These are phyloP conservation scores for Fraxinus latifolia DNA, from an alignment of 305 asterid genomes.

Conservation along the genomic window DNA sequence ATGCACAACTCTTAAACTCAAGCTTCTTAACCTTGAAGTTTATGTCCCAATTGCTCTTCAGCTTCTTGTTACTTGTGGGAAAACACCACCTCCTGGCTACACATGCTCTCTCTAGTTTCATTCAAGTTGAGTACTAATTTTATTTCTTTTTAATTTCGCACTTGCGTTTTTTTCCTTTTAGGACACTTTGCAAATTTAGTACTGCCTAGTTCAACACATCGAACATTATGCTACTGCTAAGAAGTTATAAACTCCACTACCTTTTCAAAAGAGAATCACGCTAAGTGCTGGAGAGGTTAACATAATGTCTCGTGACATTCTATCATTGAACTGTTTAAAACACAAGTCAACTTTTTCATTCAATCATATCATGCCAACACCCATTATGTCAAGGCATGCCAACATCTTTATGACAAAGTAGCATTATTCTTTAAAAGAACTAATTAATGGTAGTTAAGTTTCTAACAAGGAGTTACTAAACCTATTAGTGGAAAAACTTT, in stretches of 20 bases:
- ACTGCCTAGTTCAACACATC: neutral
- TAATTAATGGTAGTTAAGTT: neutral
- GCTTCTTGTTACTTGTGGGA: conserved; percentile 71
- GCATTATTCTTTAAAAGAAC: neutral
- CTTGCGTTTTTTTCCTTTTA: neutral
- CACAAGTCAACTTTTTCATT: too few relatives aligned
- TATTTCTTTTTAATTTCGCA: neutral
- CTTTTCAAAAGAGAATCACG: neutral
- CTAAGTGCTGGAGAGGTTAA: too few relatives aligned
- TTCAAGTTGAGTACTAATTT: conserved; percentile 20
- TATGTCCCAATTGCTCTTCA: conserved; percentile 68
- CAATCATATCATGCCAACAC: too few relatives aligned
- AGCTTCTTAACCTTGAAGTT: conserved; percentile 51
- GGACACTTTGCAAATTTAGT: neutral
- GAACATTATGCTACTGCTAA: neutral
- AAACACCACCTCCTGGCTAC: conserved; percentile 79
- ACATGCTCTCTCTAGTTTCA: conserved; percentile 57
- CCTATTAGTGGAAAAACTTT: neutral
- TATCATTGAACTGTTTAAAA: too few relatives aligned
- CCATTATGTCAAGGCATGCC: too few relatives aligned
- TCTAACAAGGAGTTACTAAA: neutral
- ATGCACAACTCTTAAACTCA: conserved; percentile 66
- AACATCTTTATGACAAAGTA: too few relatives aligned
- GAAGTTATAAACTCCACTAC: neutral
- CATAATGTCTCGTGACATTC: too few relatives aligned